Percentiles rank a stretch among this genome's conserved stretches.
These are phyloP conservation scores for Colletotrichum lupini DNA, from an alignment of 2,329 filamentous ascomycete species.

Conservation along the genomic window DNA sequence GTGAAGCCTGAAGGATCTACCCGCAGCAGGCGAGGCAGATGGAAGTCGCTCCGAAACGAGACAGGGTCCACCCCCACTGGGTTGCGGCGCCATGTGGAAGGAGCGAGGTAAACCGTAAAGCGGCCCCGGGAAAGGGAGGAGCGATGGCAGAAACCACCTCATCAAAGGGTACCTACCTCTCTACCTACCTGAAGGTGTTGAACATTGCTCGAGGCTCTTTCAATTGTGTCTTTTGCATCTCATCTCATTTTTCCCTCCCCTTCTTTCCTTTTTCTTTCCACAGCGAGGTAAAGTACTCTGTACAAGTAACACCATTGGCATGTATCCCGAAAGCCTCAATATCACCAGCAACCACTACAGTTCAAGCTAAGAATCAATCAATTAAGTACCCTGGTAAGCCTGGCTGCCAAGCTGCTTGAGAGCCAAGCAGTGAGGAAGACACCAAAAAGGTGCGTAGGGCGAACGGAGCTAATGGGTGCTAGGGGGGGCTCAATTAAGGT, in stretches of 20 bases:
- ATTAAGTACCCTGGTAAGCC: background rate
- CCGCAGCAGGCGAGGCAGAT: background rate
- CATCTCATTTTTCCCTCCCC: background rate
- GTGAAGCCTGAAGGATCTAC: conserved; percentile 3
- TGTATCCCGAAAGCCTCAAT: background rate
- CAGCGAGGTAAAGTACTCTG: background rate
- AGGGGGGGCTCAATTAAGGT: conserved; percentile 32
- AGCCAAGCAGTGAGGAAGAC: background rate
- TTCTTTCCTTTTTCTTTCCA: background rate
- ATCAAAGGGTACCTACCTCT: background rate
- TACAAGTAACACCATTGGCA: background rate
- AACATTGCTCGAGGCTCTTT: background rate
- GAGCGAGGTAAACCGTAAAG: conserved; percentile 18
- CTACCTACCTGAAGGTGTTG: no score
- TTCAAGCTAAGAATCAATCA: background rate
- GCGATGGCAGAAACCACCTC: conserved; percentile 2
- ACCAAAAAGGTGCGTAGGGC: background rate
- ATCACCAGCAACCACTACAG: background rate
- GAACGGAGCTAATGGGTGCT: conserved; percentile 19
- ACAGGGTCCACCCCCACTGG: conserved; percentile 30
- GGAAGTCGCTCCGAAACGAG: conserved; percentile 28
- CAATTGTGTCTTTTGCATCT: background rate
- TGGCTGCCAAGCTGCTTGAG: background rate
- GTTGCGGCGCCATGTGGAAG: conserved; percentile 9
- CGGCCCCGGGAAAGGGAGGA: conserved; percentile 11